Base-by-base conservation (phyloP, 768 basidiomycete species). In the Leccinellum albellum region DNA sequence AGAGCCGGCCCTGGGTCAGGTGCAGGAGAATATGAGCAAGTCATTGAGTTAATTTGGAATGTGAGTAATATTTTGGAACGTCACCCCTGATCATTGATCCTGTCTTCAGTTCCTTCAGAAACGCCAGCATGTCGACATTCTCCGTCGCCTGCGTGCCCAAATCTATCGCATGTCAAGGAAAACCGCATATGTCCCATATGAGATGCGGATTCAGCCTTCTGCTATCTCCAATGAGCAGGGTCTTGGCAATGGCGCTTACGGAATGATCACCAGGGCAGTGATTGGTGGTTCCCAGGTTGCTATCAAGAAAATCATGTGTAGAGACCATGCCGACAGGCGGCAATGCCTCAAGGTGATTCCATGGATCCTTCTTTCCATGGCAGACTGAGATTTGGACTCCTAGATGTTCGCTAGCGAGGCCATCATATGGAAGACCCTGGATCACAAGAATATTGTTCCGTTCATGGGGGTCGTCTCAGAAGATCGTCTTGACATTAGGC, bases 101-200 rank as follows among this genome's bases (percentile, higher is more conserved):
- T 5, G 5, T 24, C 28, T 23, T 14, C 42, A 70, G 69, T 59
- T 58, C 28, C 48, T 72, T 35, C 17, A 7, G 51, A 35, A 52
- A 15, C 2, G 0, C 21, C 48, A 47, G 23, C 32, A 57, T 4
- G 10, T 0, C 2, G 52, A 57, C 2, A 47, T 63, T 4, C 4
- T 3, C 15, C 58, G 32, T 51, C 69, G 56, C 21, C 56, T 69
- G 26, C 64, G 56, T 47, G 57, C 64, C 40, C 52, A 49, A 26
- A 61, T 69, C 42, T 66, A 70, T 15, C 69, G 70, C 40, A 58
- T 72, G 59, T 56, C 69, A 31, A 68, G 66, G 49, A 70, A 72
- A 40, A 68, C 57, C 2, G 59, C 56, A n/a, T 58, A 70, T 48
- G 53, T 70, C 15, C 70, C 69, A 14, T n/a, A 1, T 47, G 50